A percentile compares a stretch with the other conserved stretches of the same genome.
These are phyloP conservation scores for Thuidium tamariscinum DNA, from an alignment of 225 moss, liverwort and hornwort species.

Conservation along the genomic window DNA sequence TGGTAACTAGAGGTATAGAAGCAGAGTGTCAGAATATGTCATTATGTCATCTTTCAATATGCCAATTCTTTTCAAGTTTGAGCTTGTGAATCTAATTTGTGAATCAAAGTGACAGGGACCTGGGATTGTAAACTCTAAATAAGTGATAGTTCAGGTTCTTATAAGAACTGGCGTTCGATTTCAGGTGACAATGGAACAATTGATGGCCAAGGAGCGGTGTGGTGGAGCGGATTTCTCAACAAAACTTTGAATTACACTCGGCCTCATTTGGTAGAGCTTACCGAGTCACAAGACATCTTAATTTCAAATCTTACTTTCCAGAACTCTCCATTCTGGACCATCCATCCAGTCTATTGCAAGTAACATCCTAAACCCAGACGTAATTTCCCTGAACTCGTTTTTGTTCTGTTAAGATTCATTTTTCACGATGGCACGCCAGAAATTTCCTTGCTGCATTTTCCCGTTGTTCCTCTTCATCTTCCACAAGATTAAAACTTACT, in stretches of 20 bases:
- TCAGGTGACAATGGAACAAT: constrained; percentile 81
- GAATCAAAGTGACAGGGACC: background rate
- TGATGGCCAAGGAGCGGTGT: constrained; percentile 72
- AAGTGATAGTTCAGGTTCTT: background rate
- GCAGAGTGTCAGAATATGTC: background rate
- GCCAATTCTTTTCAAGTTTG: background rate
- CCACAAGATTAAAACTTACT: background rate
- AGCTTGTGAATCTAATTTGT: background rate
- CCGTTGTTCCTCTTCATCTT: background rate
- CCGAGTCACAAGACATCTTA: constrained; percentile 39
- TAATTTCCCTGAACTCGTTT: background rate
- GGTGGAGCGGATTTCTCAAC: constrained; percentile 51
- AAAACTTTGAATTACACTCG: constrained; percentile 62
- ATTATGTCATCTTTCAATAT: background rate
- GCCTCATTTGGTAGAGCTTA: constrained; percentile 70
- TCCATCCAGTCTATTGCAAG: constrained; percentile 92
- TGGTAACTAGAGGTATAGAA: background rate
- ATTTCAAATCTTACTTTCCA: constrained; percentile 68
- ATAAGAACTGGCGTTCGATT: background rate
- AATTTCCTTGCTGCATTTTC: background rate
- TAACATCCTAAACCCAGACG: constrained; percentile 4
- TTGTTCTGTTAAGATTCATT: background rate
- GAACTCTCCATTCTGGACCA: constrained; percentile 83
- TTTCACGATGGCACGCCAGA: background rate
- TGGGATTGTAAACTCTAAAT: background rate